Conservation (phyloP, 306 rosid species). For the Malus sylvestris region DNA sequence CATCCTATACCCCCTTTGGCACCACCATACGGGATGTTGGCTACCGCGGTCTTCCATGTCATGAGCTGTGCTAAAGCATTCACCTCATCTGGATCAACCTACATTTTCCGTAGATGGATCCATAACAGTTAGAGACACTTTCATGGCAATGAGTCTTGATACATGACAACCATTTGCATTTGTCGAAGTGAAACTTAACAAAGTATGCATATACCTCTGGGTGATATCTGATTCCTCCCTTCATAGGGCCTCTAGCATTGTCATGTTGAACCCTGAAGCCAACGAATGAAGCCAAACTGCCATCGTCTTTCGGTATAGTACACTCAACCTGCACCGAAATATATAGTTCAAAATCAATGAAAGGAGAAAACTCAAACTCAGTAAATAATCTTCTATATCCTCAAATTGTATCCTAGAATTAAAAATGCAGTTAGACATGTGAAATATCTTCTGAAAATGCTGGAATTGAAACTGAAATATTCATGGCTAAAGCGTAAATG, state of each 20-base stretch:
- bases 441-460: too few relatives aligned
- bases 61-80: constrained; percentile 93
- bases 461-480: too few relatives aligned
- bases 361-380: background rate
- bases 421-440: too few relatives aligned
- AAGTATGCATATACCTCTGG: constrained; percentile 57
- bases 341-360: background rate
- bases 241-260: constrained; percentile 99
- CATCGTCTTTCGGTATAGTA: constrained; percentile 89
- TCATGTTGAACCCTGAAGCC: constrained; percentile 97
- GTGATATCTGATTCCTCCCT: constrained; percentile 99
- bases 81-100: constrained; percentile 99
- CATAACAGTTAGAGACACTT: background rate
- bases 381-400: too few relatives aligned
- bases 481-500: too few relatives aligned
- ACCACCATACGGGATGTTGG: constrained; percentile 93
- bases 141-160: background rate
- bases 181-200: background rate
- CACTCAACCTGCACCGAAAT: constrained; percentile 68
- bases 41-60: constrained; percentile 99
- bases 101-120: background rate
- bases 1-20: constrained; percentile 99
- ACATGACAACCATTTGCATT: background rate
- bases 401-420: too few relatives aligned
- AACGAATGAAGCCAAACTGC: constrained; percentile 69